A percentile compares a stretch with the other conserved stretches of the same genome.
Evolutionary conservation across 129 eudicot genomes (phyloP).

Genomic region (Erigeron canadensis): DNA sequence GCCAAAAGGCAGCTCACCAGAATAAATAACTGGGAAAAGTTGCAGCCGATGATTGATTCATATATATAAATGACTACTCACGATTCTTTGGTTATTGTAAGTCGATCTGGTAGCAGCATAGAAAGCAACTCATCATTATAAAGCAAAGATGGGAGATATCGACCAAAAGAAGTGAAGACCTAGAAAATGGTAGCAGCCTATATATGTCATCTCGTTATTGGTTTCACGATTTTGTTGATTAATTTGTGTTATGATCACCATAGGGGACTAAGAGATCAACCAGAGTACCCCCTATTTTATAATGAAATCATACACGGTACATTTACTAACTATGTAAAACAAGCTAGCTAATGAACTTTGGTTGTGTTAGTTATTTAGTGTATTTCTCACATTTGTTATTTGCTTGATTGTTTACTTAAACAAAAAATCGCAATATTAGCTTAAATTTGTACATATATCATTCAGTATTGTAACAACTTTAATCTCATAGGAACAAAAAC

Average conservation of each 20-base stretch:
- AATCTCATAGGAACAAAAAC: background rate
- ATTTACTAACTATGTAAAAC: background rate
- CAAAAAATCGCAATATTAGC: too few relatives aligned
- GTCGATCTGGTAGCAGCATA: background rate
- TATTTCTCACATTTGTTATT: too few relatives aligned
- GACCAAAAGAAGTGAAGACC: background rate
- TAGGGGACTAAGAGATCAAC: background rate
- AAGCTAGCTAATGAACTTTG: background rate
- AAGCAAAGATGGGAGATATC: background rate
- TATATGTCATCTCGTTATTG: conserved; percentile 1
- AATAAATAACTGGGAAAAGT: conserved; percentile 11
- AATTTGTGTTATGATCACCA: too few relatives aligned
- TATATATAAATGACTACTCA: conserved; percentile 14
- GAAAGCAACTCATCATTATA: background rate
- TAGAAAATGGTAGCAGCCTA: background rate
- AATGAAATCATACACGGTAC: background rate
- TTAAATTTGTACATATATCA: too few relatives aligned
- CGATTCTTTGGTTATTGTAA: conserved; percentile 20
- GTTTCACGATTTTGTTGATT: conserved; percentile 2
- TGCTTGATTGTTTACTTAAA: too few relatives aligned
- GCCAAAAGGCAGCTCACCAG: conserved; percentile 28
- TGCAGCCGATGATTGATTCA: conserved; percentile 14
- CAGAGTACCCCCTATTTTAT: background rate
- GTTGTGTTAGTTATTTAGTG: too few relatives aligned
- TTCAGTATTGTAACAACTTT: too few relatives aligned